Percentiles rank a stretch among this genome's conserved stretches.
These are phyloP conservation scores for Reticulascus tulasneorum DNA, from an alignment of 2,329 filamentous ascomycete genomes.

Conservation along the genomic window DNA sequence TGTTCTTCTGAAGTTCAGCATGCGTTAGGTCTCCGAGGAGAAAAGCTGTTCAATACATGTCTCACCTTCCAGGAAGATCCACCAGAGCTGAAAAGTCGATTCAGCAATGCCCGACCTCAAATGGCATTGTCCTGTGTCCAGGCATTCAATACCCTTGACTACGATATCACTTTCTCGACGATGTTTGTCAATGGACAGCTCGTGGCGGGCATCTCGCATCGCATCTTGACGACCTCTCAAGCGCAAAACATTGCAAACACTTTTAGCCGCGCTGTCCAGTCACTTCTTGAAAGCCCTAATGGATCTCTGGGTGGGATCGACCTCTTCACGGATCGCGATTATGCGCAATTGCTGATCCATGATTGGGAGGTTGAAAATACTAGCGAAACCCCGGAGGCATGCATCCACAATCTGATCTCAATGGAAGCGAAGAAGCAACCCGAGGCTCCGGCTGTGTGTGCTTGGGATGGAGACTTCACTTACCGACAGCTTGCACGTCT, in stretches of 20 bases:
- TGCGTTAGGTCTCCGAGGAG: slow-evolving; percentile 36
- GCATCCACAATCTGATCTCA: slow-evolving; percentile 43
- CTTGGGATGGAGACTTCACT: slow-evolving; percentile 41
- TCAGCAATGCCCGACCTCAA: slow-evolving; percentile 20
- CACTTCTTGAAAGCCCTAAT: slow-evolving; percentile 38
- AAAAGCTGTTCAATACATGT: slow-evolving; percentile 47
- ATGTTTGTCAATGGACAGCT: slow-evolving; percentile 37
- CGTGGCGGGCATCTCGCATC: slow-evolving; percentile 39
- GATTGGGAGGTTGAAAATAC: slow-evolving; percentile 38
- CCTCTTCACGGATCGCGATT: slow-evolving; percentile 52
- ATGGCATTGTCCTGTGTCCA: slow-evolving; percentile 29
- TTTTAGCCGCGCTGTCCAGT: slow-evolving; percentile 48
- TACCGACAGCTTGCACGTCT: slow-evolving; percentile 35
- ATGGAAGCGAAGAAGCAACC: slow-evolving; percentile 34
- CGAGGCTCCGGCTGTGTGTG: slow-evolving; percentile 35
- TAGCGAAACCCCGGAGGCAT: slow-evolving; percentile 33
- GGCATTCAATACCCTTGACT: slow-evolving; percentile 40
- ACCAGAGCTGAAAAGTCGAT: slow-evolving; percentile 28
- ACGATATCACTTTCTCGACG: slow-evolving; percentile 42
- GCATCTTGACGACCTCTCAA: slow-evolving; percentile 38
- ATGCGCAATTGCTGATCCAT: slow-evolving; percentile 49
- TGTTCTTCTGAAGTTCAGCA: slow-evolving; percentile 44
- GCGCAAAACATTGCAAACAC: slow-evolving; percentile 45
- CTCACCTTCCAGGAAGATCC: slow-evolving; percentile 42
- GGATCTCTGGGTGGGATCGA: slow-evolving; percentile 41